A percentile compares a stretch with the other conserved stretches of the same genome.
Conservation (phyloP, 2,329 filamentous ascomycete genomes). For the Aschersonia sp. region DNA sequence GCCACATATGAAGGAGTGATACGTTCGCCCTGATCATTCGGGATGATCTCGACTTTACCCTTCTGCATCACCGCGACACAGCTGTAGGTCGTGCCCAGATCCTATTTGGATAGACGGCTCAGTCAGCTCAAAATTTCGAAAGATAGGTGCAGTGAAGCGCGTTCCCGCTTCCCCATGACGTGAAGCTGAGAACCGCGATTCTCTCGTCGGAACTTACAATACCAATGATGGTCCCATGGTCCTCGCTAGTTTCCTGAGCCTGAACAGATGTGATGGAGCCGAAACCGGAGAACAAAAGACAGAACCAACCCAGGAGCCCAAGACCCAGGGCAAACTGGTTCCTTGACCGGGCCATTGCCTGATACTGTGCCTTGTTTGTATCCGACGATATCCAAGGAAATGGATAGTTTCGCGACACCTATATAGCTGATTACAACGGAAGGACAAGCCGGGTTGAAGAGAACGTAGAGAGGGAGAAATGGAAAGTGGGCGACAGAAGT, state of each 20-base stretch:
- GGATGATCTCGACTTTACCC: slow-evolving; percentile 88
- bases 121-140: not conserved
- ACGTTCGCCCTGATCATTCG: slow-evolving; percentile 94
- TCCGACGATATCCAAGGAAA: no score
- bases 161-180: no score
- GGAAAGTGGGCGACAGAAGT: not conserved
- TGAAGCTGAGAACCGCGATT: no score
- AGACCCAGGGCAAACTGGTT: slow-evolving; percentile 64
- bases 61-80: slow-evolving; percentile 95
- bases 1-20: slow-evolving; percentile 92
- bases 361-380: no score
- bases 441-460: no score
- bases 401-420: no score
- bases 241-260: slow-evolving; percentile 54
- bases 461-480: no score
- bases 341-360: slow-evolving; percentile 41
- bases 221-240: slow-evolving; percentile 82
- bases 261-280: slow-evolving; percentile 68
- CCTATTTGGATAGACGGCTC: slow-evolving; percentile 18
- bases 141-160: not conserved
- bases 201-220: slow-evolving; percentile 43
- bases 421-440: no score
- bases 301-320: slow-evolving; percentile 83
- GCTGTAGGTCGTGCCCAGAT: slow-evolving; percentile 79
- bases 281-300: slow-evolving; percentile 76